A percentile compares a stretch with the other conserved stretches of the same genome.
Conservation (phyloP, 2,329 filamentous ascomycete species). For the Tolypocladium cylindrosporum region DNA sequence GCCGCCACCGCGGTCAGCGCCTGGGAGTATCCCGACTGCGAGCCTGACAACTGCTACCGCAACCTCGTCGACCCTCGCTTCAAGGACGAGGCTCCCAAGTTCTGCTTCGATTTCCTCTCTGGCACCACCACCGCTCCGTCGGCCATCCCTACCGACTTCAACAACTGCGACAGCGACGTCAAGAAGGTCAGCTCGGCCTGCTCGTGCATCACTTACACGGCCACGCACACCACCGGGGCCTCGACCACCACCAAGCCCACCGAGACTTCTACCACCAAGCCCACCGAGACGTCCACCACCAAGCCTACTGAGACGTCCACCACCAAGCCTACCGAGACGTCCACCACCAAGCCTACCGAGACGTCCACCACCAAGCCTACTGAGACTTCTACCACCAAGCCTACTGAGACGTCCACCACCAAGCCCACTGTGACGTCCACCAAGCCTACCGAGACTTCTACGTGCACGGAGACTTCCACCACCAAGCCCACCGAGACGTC, state of each 20-base stretch:
- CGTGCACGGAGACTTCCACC: conserved; percentile 4
- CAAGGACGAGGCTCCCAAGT: conserved; percentile 14
- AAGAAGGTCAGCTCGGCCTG: conserved; percentile 20
- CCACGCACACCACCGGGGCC: conserved; percentile 13
- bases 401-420: too few relatives aligned
- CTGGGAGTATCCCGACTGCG: conserved; percentile 17
- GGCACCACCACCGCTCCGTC: conserved; percentile 15
- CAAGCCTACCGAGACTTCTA: not conserved
- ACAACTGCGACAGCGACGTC: conserved; percentile 15
- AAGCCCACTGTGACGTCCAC: too few relatives aligned
- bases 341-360: too few relatives aligned
- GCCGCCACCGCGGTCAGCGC: conserved; percentile 18
- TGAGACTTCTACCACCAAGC: too few relatives aligned
- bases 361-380: too few relatives aligned
- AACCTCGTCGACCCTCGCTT: conserved; percentile 23
- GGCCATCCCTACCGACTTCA: conserved; percentile 19
- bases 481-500: not conserved
- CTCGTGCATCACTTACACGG: conserved; percentile 26
- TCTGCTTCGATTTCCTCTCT: conserved; percentile 23
- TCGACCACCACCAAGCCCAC: not conserved
- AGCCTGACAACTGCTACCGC: conserved; percentile 24
- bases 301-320: not conserved
- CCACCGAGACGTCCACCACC: conserved; percentile 1
- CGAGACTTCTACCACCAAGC: conserved; percentile 5
- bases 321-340: not conserved